These are phyloP conservation scores for Ophiostoma triangulosporum DNA, from an alignment of 2,329 filamentous ascomycete species.

Conservation along the genomic window DNA sequence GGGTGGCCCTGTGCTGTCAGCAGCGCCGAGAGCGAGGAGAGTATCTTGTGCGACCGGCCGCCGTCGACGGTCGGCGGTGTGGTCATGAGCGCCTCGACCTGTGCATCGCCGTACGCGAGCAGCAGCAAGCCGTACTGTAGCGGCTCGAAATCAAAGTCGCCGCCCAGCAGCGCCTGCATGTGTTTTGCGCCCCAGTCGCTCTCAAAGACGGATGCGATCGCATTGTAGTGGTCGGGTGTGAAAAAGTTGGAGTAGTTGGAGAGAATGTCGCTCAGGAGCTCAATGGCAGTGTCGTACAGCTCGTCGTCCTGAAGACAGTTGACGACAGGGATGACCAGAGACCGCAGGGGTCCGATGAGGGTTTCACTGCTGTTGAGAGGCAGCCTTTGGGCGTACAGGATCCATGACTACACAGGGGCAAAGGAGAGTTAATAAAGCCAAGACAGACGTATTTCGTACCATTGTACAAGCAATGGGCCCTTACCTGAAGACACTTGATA, in stretches of 20 bases:
- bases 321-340: conserved; percentile 46
- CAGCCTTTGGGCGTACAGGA: conserved; percentile 56
- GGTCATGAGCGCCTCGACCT: conserved; percentile 44
- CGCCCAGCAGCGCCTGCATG: conserved; percentile 41
- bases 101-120: conserved; percentile 55
- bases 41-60: conserved; percentile 36
- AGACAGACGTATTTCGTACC: not conserved
- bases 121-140: conserved; percentile 54
- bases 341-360: conserved; percentile 44
- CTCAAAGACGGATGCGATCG: conserved; percentile 45
- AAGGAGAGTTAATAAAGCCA: not conserved
- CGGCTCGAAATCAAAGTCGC: conserved; percentile 50
- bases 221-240: conserved; percentile 40
- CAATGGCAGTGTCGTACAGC: conserved; percentile 45
- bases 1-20: conserved; percentile 52
- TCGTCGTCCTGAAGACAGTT: conserved; percentile 44
- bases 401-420: conserved; percentile 45
- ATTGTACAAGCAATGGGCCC: conserved; percentile 7
- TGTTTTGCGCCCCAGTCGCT: conserved; percentile 44
- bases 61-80: conserved; percentile 41
- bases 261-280: conserved; percentile 52
- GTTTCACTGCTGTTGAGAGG: conserved; percentile 39
- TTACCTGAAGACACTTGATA: conserved; percentile 48
- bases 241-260: conserved; percentile 53
- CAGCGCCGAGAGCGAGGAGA: conserved; percentile 49